Percentiles rank a stretch among this genome's conserved stretches.
phyloP scores from a whole-genome alignment of 163 green algal species.

The Chloromonas sp. region DNA sequence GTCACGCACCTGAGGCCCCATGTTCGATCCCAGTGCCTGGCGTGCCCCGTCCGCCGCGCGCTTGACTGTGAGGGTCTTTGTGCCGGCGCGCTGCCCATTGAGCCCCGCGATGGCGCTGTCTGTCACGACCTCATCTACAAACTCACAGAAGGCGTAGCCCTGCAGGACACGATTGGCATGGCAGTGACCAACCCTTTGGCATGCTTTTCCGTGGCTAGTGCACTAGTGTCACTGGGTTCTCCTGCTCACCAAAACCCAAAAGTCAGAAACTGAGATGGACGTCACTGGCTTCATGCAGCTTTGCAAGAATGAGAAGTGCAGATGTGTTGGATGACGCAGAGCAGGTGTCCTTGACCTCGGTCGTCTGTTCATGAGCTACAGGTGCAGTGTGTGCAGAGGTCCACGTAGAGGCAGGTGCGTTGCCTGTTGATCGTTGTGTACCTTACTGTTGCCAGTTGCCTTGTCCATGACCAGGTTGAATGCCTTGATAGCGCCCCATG shows the following conservation, averaged over 20 bases:
- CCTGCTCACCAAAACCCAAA: no score
- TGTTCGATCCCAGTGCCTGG: neutral
- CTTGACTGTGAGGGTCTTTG: neutral
- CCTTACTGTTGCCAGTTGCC: conserved; percentile 70
- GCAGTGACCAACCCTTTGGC: no score
- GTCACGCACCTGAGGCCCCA: neutral
- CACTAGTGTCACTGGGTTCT: no score
- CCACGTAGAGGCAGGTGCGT: neutral
- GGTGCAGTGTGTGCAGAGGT: neutral
- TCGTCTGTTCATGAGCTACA: no score
- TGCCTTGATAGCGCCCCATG: conserved; percentile 59
- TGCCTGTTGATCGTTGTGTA: conserved; percentile 9
- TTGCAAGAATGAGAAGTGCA: no score
- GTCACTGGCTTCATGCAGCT: no score
- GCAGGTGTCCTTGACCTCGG: no score
- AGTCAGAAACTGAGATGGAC: no score
- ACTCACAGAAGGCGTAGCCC: conserved; percentile 83
- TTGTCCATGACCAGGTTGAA: conserved; percentile 88
- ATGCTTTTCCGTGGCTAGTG: no score
- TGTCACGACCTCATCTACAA: conserved; percentile 48
- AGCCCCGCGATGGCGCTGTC: conserved; percentile 62
- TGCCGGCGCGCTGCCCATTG: neutral
- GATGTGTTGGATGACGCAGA: no score
- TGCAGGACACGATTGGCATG: conserved; percentile 14
- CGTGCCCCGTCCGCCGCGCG: neutral